phyloP scores from a whole-genome alignment of 331 rosid species.

The Acacia pycnantha region DNA sequence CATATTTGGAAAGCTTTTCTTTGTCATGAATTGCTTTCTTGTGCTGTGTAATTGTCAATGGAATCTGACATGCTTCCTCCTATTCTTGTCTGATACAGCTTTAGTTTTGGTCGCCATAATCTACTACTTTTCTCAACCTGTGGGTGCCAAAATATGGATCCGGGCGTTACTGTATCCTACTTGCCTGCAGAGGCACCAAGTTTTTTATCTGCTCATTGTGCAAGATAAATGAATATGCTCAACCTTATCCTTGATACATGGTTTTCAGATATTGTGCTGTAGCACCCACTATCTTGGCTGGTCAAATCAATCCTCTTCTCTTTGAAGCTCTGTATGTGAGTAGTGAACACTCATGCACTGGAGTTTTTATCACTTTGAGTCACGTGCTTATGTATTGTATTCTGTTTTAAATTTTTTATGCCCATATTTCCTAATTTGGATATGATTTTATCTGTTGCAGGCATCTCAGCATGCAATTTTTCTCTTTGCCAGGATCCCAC shows the following conservation, averaged over 20 bases:
- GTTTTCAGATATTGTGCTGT: slow-evolving; percentile 81
- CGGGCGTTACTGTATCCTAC: slow-evolving; percentile 87
- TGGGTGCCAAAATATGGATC: slow-evolving; percentile 69
- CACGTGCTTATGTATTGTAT: not conserved
- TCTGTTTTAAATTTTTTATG: slow-evolving; percentile 4
- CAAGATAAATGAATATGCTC: slow-evolving; percentile 15
- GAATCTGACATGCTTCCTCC: slow-evolving; percentile 36
- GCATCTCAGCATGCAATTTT: slow-evolving; percentile 94
- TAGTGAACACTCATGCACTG: slow-evolving; percentile 29
- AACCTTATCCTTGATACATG: slow-evolving; percentile 55
- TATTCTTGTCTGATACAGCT: slow-evolving; percentile 56
- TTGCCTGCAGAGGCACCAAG: slow-evolving; percentile 28
- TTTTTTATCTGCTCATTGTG: slow-evolving; percentile 23
- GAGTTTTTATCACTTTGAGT: slow-evolving; percentile 6
- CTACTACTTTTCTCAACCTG: slow-evolving; percentile 87
- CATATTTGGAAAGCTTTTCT: slow-evolving; percentile 3
- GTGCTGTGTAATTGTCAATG: slow-evolving; percentile 11
- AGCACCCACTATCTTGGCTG: slow-evolving; percentile 91
- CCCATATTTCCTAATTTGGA: slow-evolving; percentile 31
- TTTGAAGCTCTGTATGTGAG: slow-evolving; percentile 97
- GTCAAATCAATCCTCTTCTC: slow-evolving; percentile 79
- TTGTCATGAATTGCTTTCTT: slow-evolving; percentile 9
- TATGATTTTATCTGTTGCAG: slow-evolving; percentile 50
- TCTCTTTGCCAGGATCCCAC: slow-evolving; percentile 95
- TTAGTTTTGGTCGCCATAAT: slow-evolving; percentile 72